Percentiles rank a stretch among this genome's conserved stretches.
phyloP scores from a whole-genome alignment of 257 asterid genomes.

The Prunella vulgaris region DNA sequence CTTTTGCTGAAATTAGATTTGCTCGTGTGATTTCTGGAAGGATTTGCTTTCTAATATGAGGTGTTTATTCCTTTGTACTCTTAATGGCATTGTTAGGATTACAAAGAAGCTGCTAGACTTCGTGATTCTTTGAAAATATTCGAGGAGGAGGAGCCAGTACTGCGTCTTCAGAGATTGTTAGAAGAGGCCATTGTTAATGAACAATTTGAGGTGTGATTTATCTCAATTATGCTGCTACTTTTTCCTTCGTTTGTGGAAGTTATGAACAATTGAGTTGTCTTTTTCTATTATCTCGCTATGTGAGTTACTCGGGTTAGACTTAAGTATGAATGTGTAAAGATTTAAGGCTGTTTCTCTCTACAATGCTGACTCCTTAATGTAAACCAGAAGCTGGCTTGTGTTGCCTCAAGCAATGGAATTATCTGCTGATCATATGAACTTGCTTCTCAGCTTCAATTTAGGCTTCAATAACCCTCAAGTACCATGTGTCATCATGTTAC shows the following conservation, averaged over 20 bases:
- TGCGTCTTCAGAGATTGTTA: constrained; percentile 59
- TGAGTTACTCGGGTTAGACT: not conserved
- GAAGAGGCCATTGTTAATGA: constrained; percentile 74
- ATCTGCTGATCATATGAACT: not conserved
- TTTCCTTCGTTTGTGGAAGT: not conserved
- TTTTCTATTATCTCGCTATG: not conserved
- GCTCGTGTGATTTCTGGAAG: not conserved
- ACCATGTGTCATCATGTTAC: not conserved
- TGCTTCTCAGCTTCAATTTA: not conserved
- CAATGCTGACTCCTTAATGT: not conserved
- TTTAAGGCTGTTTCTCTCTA: not conserved
- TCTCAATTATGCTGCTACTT: constrained; percentile 26
- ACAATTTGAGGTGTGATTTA: constrained; percentile 60
- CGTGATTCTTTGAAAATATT: constrained; percentile 72
- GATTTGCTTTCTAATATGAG: not conserved
- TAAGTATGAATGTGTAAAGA: not conserved
- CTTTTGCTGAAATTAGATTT: not conserved
- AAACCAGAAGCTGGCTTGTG: not conserved
- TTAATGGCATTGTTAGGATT: constrained; percentile 39
- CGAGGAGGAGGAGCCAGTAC: constrained; percentile 80
- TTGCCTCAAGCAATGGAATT: not conserved
- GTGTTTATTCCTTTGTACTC: not conserved
- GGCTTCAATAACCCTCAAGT: not conserved
- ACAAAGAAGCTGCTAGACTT: constrained; percentile 79
- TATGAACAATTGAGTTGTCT: not conserved